Evolutionary conservation across 768 basidiomycete species (phyloP).

Genomic region (Panus rudis): DNA sequence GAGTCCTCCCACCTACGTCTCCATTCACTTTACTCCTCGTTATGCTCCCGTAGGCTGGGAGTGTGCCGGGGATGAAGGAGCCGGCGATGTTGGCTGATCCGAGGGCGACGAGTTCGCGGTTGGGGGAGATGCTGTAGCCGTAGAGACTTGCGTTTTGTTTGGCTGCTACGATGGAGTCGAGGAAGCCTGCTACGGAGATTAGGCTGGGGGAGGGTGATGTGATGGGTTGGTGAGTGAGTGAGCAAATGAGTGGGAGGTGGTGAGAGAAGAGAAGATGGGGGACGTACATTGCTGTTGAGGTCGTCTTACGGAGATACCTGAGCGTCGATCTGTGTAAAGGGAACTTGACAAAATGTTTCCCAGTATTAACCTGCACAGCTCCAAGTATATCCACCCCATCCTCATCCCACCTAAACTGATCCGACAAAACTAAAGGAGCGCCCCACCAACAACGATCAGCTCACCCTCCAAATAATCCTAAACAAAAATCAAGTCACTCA

Average conservation of each 20-base stretch:
- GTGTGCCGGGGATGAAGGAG: conserved; percentile 79
- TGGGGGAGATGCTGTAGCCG: conserved; percentile 85
- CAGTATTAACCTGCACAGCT: conserved; percentile 56
- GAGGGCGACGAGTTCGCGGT: conserved; percentile 91
- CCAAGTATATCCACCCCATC: conserved; percentile 84
- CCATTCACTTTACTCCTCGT: conserved; percentile 92
- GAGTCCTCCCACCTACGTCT: conserved; percentile 81
- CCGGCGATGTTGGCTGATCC: conserved; percentile 75
- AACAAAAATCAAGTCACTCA: conserved; percentile 32
- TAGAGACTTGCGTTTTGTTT: conserved; percentile 86
- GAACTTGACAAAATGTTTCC: conserved; percentile 59
- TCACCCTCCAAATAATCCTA: too few relatives aligned
- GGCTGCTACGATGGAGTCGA: conserved; percentile 93
- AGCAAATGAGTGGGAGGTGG: not conserved
- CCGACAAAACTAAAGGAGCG: conserved; percentile 53
- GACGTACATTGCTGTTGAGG: conserved; percentile 72
- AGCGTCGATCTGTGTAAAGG: conserved; percentile 58
- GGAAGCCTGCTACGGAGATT: conserved; percentile 79
- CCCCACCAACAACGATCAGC: not conserved
- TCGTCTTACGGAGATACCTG: conserved; percentile 68
- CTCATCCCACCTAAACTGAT: conserved; percentile 63
- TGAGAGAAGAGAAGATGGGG: not conserved
- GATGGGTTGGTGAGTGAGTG: conserved; percentile 1
- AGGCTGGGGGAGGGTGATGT: conserved; percentile 37
- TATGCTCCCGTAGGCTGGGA: conserved; percentile 91